Conservation (phyloP, 495 filamentous ascomycete species). For the Penicillium psychrofluorescens region DNA sequence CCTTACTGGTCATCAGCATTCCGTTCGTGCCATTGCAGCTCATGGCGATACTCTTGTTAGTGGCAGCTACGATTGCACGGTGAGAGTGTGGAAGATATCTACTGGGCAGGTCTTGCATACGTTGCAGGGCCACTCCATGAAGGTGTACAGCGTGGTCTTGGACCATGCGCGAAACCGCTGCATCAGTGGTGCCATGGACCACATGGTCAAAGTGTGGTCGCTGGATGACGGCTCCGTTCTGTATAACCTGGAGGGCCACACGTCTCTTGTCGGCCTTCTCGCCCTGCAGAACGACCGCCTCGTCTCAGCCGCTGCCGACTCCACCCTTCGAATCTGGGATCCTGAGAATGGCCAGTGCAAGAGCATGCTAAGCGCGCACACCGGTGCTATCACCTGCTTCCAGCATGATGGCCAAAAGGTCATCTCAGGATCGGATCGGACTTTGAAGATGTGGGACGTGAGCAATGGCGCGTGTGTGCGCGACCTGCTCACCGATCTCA, state of each 20-base stretch:
- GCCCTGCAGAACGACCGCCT: conserved; percentile 82
- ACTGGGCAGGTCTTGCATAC: conserved; percentile 85
- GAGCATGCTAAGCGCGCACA: conserved; percentile 82
- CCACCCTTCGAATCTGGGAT: conserved; percentile 94
- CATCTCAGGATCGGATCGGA: conserved; percentile 90
- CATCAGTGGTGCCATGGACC: conserved; percentile 98
- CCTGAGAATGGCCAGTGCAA: conserved; percentile 89
- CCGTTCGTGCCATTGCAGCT: conserved; percentile 95
- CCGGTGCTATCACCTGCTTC: conserved; percentile 97
- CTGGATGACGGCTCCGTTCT: conserved; percentile 80
- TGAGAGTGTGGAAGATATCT: conserved; percentile 95
- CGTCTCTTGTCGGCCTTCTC: conserved; percentile 86
- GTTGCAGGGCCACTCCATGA: conserved; percentile 81
- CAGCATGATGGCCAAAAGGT: conserved; percentile 97
- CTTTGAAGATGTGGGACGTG: conserved; percentile 98
- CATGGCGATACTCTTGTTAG: conserved; percentile 96
- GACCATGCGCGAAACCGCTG: conserved; percentile 89
- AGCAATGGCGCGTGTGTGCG: conserved; percentile 85
- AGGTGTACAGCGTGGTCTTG: conserved; percentile 96
- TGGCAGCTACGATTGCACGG: conserved; percentile 93
- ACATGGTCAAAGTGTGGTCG: conserved; percentile 96
- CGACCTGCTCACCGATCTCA: conserved; percentile 91
- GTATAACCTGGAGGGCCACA: conserved; percentile 89
- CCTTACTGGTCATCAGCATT: conserved; percentile 81
- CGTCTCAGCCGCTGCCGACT: conserved; percentile 92